phyloP scores from a whole-genome alignment of 768 basidiomycete genomes.

The Cubamyces lactineus region DNA sequence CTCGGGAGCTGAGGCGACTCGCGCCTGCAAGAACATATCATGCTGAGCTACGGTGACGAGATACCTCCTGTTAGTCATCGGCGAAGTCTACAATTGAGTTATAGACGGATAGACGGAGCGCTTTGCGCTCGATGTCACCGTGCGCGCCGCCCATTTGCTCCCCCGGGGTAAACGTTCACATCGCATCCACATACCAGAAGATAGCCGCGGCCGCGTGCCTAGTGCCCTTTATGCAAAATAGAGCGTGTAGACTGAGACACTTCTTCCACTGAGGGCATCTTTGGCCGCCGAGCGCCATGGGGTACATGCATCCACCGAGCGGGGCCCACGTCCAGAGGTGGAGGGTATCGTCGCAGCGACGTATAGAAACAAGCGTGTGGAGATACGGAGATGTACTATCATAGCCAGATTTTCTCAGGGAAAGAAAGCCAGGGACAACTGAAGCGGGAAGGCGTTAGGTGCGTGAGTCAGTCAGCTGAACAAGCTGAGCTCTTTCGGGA shows the following conservation, averaged over 20 bases:
- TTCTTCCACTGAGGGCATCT: conserved; percentile 1
- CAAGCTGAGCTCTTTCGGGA: neutral
- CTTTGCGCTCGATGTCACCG: neutral
- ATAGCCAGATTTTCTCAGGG: conserved; percentile 11
- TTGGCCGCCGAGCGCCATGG: neutral
- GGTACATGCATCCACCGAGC: neutral
- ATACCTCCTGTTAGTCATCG: neutral
- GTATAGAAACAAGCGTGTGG: neutral
- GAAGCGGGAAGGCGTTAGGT: neutral
- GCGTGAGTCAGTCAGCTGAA: conserved; percentile 13
- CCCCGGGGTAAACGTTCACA: conserved; percentile 16
- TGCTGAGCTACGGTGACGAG: neutral
- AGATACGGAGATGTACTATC: neutral
- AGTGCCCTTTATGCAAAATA: neutral
- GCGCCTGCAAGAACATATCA: conserved; percentile 10
- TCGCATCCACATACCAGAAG: neutral
- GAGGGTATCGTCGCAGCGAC: neutral
- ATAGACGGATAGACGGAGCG: neutral
- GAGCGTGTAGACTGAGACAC: neutral
- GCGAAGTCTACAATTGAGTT: neutral
- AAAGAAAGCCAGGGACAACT: neutral
- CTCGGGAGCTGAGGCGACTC: neutral
- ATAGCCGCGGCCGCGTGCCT: neutral
- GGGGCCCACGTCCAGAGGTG: neutral
- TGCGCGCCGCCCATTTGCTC: neutral